phyloP scores from a whole-genome alignment of 148 eudicot genomes.

The Oxyria digyna region DNA sequence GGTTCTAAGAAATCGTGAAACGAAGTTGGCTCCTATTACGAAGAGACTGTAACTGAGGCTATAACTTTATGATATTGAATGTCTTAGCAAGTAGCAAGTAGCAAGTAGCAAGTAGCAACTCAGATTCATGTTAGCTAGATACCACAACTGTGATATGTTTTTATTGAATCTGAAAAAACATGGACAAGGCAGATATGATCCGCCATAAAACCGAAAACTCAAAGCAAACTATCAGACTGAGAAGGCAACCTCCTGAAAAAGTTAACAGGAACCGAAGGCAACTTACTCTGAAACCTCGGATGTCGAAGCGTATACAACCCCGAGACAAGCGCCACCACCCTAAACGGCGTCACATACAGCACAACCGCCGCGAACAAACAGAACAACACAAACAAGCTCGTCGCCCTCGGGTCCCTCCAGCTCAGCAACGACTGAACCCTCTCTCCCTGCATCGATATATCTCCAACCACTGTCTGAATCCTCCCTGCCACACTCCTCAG shows the following conservation, averaged over 20 bases:
- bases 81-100: too few relatives aligned
- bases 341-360: constrained; percentile 13
- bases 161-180: too few relatives aligned
- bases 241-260: constrained; percentile 16
- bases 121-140: too few relatives aligned
- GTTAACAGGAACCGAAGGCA: constrained; percentile 14
- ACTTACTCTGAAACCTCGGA: constrained; percentile 16
- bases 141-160: too few relatives aligned
- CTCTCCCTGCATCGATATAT: constrained; percentile 15
- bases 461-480: constrained; percentile 18
- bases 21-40: too few relatives aligned
- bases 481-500: constrained; percentile 15
- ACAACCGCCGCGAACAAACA: constrained; percentile 11
- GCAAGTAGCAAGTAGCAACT: too few relatives aligned
- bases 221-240: constrained; percentile 12
- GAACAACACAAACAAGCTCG: constrained; percentile 11
- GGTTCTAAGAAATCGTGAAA: too few relatives aligned
- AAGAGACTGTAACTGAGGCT: too few relatives aligned
- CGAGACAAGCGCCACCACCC: constrained; percentile 7
- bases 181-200: too few relatives aligned
- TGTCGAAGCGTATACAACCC: constrained; percentile 13
- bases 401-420: constrained; percentile 17
- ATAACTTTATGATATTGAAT: too few relatives aligned
- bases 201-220: too few relatives aligned
- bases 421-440: constrained; percentile 7